phyloP scores from a whole-genome alignment of 225 moss, liverwort and hornwort species.

The Asterella californica region DNA sequence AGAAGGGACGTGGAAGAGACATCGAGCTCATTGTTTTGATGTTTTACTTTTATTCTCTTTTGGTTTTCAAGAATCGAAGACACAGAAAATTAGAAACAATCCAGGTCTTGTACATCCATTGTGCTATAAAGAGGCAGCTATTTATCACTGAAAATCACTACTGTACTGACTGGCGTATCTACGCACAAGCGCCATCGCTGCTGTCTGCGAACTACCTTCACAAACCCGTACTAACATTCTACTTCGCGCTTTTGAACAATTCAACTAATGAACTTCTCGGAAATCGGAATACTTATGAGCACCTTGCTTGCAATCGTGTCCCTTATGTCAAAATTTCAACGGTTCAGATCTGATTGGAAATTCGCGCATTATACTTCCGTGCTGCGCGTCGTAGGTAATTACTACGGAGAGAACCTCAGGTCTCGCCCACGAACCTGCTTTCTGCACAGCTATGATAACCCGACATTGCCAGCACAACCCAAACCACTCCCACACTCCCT shows the following conservation, averaged over 20 bases:
- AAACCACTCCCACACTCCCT: slow-evolving; percentile 26
- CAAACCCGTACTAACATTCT: slow-evolving; percentile 38
- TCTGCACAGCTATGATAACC: slow-evolving; percentile 39
- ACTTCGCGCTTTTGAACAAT: slow-evolving; percentile 14
- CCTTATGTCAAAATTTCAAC: slow-evolving; percentile 14
- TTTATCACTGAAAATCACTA: slow-evolving; percentile 7
- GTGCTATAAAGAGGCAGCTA: slow-evolving; percentile 22
- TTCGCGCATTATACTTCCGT: slow-evolving; percentile 5
- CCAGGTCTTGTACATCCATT: slow-evolving; percentile 10
- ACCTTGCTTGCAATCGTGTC: slow-evolving; percentile 3
- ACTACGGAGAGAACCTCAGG: slow-evolving; percentile 24
- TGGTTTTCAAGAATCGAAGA: slow-evolving; percentile 14
- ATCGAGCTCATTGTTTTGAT: neutral
- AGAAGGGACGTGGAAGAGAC: too few relatives aligned
- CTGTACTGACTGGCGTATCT: slow-evolving; percentile 8
- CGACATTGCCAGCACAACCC: slow-evolving; percentile 39
- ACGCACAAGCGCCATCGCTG: slow-evolving; percentile 22
- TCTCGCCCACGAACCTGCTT: slow-evolving; percentile 18
- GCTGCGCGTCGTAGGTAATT: slow-evolving; percentile 13
- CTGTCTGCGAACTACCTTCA: slow-evolving; percentile 34
- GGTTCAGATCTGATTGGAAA: slow-evolving; percentile 14
- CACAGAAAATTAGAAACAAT: slow-evolving; percentile 20
- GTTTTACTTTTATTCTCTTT: slow-evolving; percentile 8
- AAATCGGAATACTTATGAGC: slow-evolving; percentile 5
- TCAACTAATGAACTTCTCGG: slow-evolving; percentile 11